Evolutionary conservation across 202 grass and related monocot species (phyloP).

Genomic region (Setaria italica): DNA sequence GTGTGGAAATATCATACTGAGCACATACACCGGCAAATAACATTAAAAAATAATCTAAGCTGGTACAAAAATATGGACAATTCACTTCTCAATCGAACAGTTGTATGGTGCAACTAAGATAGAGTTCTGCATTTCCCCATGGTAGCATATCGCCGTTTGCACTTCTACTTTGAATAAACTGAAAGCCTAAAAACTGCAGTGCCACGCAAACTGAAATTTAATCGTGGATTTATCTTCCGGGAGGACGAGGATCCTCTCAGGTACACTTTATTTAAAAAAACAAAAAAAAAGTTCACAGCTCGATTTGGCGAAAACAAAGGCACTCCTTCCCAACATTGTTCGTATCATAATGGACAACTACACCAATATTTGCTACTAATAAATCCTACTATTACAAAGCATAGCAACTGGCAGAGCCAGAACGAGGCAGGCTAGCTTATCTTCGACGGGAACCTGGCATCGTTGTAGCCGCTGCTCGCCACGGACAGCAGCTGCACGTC

Average conservation of each 20-base stretch:
- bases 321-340: neutral
- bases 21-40: too few species aligned
- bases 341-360: constrained; percentile 23
- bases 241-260: neutral
- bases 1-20: neutral
- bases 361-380: neutral
- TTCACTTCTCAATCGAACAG: neutral
- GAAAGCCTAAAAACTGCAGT: neutral
- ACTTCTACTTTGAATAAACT: constrained; percentile 2
- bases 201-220: neutral
- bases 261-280: neutral
- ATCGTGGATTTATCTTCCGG: neutral
- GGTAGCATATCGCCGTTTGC: neutral
- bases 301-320: neutral
- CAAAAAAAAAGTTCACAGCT: neutral
- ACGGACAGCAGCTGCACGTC: constrained; percentile 45
- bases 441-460: constrained; percentile 50
- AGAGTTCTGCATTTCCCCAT: neutral
- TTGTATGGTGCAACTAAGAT: neutral
- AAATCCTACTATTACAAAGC: constrained; percentile 20
- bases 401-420: neutral
- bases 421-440: constrained; percentile 42
- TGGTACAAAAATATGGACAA: too few species aligned
- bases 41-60: too few species aligned
- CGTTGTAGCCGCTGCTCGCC: constrained; percentile 29